Evolutionary conservation across 192 early-diverging fungal species (phyloP), one percentile per base, ranked within the genome.

Genomic region (Haplosporangium gracile): DNA sequence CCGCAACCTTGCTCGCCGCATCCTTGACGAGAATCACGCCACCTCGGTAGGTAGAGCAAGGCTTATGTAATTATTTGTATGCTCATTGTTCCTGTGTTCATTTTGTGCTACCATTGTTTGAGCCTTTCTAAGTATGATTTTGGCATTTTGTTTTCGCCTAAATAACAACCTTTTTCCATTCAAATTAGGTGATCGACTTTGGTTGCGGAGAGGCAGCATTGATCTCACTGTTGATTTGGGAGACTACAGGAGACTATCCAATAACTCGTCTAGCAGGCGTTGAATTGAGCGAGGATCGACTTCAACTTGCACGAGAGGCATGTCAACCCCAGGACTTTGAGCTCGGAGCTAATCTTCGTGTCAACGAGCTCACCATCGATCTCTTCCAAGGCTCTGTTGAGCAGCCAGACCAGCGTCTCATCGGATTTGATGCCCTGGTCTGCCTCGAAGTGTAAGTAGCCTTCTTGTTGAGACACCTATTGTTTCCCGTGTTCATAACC

Each of bases 181-280:
- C n/a, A 20, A 22, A 13, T 2, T 72, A 94, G 90, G 94, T 97
- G n/a, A 83, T 97, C 29, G 97, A 98, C 76, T 90, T 95, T 70
- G 97, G 97, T 1, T 98, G 97, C 86, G 97, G 97, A 57, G 96
- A 96, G 70, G 97, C 93, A 26, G 88, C 93, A 24, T 76, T 98
- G 63, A 82, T 95, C 7, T 87, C 92, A 16, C 93, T 95, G 69
- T 90, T 98, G 22, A 78, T 93, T 11, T 83, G 88, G 15, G 79
- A 82, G 57, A 83, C 88, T 32, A 70, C 70, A 18, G 89, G 91
- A 24, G 92, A 94, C 77, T 74, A 89, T 57, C 89, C 85, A 49
- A 93, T 97, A 32, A 90, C 86, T 0, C 84, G 78, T 43, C 86
- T 98, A 24, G 90, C 82, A 53, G 96, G 97, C 11, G 82, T 98